These are phyloP conservation scores for Chytriomyces sp. DNA, from an alignment of 192 early-diverging fungal species.

Conservation along the genomic window DNA sequence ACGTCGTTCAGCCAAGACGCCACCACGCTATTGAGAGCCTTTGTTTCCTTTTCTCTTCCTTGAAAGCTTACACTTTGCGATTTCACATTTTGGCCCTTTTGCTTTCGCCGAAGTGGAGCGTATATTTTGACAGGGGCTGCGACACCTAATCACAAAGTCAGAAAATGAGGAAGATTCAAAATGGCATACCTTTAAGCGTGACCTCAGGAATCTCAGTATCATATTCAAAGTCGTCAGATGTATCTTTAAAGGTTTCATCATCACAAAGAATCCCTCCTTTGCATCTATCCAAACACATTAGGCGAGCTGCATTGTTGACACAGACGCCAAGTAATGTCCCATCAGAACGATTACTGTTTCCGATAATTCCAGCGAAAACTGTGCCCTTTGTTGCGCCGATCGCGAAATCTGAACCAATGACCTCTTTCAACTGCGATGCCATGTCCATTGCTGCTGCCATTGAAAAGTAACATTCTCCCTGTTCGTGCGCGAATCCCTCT, in stretches of 20 bases:
- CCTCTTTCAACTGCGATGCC: not conserved
- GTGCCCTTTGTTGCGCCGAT: slow-evolving; percentile 31
- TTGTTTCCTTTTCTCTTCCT: slow-evolving; percentile 13
- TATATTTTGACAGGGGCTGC: slow-evolving; percentile 23
- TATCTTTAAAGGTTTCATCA: slow-evolving; percentile 23
- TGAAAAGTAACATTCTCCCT: slow-evolving; percentile 30
- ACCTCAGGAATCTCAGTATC: slow-evolving; percentile 23
- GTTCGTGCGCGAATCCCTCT: slow-evolving; percentile 41
- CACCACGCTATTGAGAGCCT: not conserved
- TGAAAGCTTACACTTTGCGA: not conserved
- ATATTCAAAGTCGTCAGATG: slow-evolving; percentile 12
- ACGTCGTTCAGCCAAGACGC: slow-evolving; percentile 1
- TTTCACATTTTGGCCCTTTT: not conserved
- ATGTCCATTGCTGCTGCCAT: slow-evolving; percentile 33
- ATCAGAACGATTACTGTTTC: slow-evolving; percentile 25
- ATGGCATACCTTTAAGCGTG: slow-evolving; percentile 10
- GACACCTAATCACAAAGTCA: not conserved
- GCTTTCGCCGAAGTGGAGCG: slow-evolving; percentile 1
- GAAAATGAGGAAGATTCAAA: not conserved
- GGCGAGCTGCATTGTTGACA: slow-evolving; percentile 40
- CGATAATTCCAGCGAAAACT: slow-evolving; percentile 41
- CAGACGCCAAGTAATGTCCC: slow-evolving; percentile 38
- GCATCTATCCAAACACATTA: slow-evolving; percentile 35
- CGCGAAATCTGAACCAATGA: slow-evolving; percentile 18
- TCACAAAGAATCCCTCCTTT: slow-evolving; percentile 29